Percentiles rank a stretch among this genome's conserved stretches.
phyloP scores from a whole-genome alignment of 2,329 filamentous ascomycete species.

The Lomentospora prolificans region DNA sequence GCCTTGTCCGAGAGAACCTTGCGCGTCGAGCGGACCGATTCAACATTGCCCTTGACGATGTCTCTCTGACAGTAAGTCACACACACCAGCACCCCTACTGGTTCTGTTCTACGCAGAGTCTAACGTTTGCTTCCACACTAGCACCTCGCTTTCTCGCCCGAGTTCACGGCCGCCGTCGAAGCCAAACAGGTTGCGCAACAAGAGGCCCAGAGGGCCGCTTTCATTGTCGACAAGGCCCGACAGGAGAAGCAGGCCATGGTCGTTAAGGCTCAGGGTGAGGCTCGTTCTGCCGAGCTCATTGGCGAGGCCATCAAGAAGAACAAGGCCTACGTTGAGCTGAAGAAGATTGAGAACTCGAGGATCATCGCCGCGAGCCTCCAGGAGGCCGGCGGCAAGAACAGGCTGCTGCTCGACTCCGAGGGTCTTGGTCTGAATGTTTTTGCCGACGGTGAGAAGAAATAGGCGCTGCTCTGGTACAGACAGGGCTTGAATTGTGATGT shows the following conservation, averaged over 20 bases:
- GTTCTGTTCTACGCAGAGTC: no score
- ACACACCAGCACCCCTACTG: no score
- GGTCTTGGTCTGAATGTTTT: constrained; percentile 86
- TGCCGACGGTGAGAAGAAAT: constrained; percentile 37
- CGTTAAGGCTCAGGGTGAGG: constrained; percentile 97
- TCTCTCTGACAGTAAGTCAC: constrained; percentile 84
- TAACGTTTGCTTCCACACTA: no score
- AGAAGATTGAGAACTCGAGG: constrained; percentile 95
- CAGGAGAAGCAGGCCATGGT: constrained; percentile 99
- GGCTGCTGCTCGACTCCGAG: constrained; percentile 84
- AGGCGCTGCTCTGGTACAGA: constrained; percentile 22
- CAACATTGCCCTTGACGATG: constrained; percentile 96
- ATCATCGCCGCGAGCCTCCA: constrained; percentile 82
- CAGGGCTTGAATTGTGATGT: background rate
- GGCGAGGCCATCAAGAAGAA: constrained; percentile 99
- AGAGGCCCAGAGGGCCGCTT: constrained; percentile 93
- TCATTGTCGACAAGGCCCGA: constrained; percentile 95
- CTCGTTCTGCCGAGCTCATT: constrained; percentile 92
- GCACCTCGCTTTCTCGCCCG: constrained; percentile 64
- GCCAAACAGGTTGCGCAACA: constrained; percentile 73
- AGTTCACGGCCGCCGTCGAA: constrained; percentile 64
- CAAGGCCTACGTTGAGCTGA: constrained; percentile 90
- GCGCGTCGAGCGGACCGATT: constrained; percentile 85
- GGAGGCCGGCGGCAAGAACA: constrained; percentile 79
- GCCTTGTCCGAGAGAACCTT: constrained; percentile 85